Evolutionary conservation across 2,329 filamentous ascomycete genomes (phyloP).

Genomic region (Colletotrichum sp.): DNA sequence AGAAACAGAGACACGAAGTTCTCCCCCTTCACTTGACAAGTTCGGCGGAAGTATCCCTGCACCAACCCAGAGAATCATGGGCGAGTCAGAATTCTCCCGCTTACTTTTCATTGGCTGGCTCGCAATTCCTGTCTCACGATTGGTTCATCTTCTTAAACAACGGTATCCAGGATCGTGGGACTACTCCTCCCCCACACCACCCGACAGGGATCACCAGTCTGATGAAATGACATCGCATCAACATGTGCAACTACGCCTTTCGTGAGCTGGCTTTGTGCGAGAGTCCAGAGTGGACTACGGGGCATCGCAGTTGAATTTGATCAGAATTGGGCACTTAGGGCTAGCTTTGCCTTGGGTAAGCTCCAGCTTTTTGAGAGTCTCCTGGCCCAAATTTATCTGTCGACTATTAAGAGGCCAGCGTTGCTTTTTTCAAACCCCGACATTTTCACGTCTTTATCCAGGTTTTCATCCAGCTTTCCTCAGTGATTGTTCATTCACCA

Average conservation of each 20-base stretch:
- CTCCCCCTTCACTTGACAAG: neutral
- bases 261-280: neutral
- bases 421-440: neutral
- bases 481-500: rapidly evolving
- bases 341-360: neutral
- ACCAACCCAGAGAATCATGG: neutral
- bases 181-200: neutral
- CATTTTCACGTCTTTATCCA: rapidly evolving
- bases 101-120: neutral
- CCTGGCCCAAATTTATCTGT: neutral
- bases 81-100: neutral
- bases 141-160: neutral
- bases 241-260: neutral
- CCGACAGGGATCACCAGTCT: neutral
- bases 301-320: no score
- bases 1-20: neutral
- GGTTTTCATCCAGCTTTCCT: no score
- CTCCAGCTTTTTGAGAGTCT: neutral
- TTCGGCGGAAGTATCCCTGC: neutral
- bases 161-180: neutral
- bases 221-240: neutral
- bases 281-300: no score
- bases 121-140: neutral
- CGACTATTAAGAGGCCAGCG: rapidly evolving
- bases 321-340: neutral